These are phyloP conservation scores for Chenopodium album DNA, from an alignment of 148 eudicot genomes.

Conservation along the genomic window DNA sequence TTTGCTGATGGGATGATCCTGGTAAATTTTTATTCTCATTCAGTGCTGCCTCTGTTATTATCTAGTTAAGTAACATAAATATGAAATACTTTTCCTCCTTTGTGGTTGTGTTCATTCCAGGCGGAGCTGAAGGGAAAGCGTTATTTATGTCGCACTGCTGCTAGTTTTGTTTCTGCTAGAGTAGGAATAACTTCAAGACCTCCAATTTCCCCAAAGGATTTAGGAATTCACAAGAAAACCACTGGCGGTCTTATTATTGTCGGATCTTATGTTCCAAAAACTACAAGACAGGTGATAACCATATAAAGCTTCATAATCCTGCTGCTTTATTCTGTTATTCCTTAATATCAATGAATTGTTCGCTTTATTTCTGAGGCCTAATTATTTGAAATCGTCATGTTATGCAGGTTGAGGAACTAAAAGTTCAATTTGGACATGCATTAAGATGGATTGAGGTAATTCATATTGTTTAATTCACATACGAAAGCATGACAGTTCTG, in stretches of 20 bases:
- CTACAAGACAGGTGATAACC: slow-evolving; percentile 78
- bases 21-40: slow-evolving; percentile 36
- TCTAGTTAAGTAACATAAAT: slow-evolving; percentile 8
- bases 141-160: slow-evolving; percentile 94
- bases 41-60: neutral
- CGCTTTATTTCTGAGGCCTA: neutral
- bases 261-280: slow-evolving; percentile 98
- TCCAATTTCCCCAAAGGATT: slow-evolving; percentile 71
- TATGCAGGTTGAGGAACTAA: slow-evolving; percentile 80
- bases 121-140: slow-evolving; percentile 88
- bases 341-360: neutral
- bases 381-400: neutral
- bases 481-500: neutral
- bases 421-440: slow-evolving; percentile 49
- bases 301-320: neutral
- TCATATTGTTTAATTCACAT: slow-evolving; percentile 3
- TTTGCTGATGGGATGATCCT: slow-evolving; percentile 96
- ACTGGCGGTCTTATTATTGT: slow-evolving; percentile 91
- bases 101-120: slow-evolving; percentile 33
- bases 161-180: slow-evolving; percentile 95
- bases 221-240: slow-evolving; percentile 55
- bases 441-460: slow-evolving; percentile 79
- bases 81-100: neutral
- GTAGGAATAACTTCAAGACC: slow-evolving; percentile 76
- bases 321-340: neutral